phyloP scores from a whole-genome alignment of 2,329 filamentous ascomycete species.

The Pseudocercospora crystallina region DNA sequence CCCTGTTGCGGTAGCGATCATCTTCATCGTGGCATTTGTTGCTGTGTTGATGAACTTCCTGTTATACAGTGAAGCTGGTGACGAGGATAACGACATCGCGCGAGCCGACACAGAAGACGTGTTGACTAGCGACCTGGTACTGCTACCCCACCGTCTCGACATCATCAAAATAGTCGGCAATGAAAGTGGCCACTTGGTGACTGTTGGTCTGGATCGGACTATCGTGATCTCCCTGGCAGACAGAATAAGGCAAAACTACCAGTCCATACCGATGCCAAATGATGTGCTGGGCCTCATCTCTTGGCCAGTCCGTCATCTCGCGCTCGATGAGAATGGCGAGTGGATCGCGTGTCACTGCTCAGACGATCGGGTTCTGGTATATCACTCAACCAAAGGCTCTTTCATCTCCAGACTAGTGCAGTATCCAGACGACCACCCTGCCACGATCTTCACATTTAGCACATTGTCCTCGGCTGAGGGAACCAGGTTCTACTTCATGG shows the following conservation, averaged over 20 bases:
- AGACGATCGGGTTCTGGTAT: slow-evolving; percentile 59
- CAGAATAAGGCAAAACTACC: slow-evolving; percentile 18
- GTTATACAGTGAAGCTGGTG: slow-evolving; percentile 62
- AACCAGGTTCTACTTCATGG: slow-evolving; percentile 48
- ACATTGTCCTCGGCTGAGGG: slow-evolving; percentile 35
- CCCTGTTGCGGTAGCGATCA: slow-evolving; percentile 62
- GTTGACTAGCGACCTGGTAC: slow-evolving; percentile 61
- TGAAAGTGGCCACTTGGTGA: slow-evolving; percentile 64
- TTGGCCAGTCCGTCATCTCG: slow-evolving; percentile 53
- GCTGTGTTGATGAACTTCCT: slow-evolving; percentile 73
- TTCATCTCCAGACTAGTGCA: slow-evolving; percentile 59
- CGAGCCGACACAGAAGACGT: slow-evolving; percentile 52
- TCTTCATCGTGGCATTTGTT: slow-evolving; percentile 64
- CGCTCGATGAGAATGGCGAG: slow-evolving; percentile 63
- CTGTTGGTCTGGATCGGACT: slow-evolving; percentile 67
- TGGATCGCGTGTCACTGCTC: slow-evolving; percentile 67
- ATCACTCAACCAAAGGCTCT: slow-evolving; percentile 58
- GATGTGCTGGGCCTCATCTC: slow-evolving; percentile 24
- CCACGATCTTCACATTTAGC: slow-evolving; percentile 65
- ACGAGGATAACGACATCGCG: slow-evolving; percentile 43
- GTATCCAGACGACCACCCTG: slow-evolving; percentile 58
- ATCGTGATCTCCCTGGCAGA: slow-evolving; percentile 46
- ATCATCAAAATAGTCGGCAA: slow-evolving; percentile 65
- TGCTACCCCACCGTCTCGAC: slow-evolving; percentile 66
- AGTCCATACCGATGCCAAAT: slow-evolving; percentile 17